These are phyloP conservation scores for Raffaelea deltoideospora DNA, from an alignment of 2,329 filamentous ascomycete genomes.

Conservation along the genomic window DNA sequence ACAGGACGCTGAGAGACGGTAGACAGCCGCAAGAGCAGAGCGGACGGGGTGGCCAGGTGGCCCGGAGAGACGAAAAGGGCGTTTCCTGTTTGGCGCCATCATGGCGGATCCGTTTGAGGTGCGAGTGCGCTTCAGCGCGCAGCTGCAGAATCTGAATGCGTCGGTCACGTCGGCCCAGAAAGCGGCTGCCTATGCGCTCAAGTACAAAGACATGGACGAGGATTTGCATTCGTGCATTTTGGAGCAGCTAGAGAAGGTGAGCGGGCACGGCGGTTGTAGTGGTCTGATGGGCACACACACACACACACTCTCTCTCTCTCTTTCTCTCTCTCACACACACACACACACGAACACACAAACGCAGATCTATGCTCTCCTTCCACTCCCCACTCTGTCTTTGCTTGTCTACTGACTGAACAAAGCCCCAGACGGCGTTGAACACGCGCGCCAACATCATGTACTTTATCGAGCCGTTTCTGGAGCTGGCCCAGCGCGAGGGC, in stretches of 20 bases:
- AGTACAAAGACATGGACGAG: conserved; percentile 88
- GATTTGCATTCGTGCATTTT: conserved; percentile 95
- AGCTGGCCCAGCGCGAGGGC: conserved; percentile 62
- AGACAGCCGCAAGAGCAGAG: too few relatives aligned
- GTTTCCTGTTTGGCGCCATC: too few relatives aligned
- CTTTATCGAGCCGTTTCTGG: conserved; percentile 90
- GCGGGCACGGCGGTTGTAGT: too few relatives aligned
- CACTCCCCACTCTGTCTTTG: not conserved
- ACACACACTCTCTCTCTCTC: not conserved
- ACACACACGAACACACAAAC: not conserved
- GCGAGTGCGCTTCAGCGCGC: conserved; percentile 86
- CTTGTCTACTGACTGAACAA: too few relatives aligned
- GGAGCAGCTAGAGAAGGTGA: conserved; percentile 77
- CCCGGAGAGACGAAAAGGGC: too few relatives aligned
- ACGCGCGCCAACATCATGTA: conserved; percentile 98
- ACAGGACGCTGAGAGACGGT: too few relatives aligned
- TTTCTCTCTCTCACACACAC: too few relatives aligned
- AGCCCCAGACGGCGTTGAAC: conserved; percentile 73
- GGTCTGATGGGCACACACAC: too few relatives aligned
- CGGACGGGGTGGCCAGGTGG: too few relatives aligned
- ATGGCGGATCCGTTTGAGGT: conserved; percentile 89
- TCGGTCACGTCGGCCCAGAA: conserved; percentile 81
- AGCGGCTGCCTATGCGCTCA: conserved; percentile 86
- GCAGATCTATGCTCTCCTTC: not conserved
- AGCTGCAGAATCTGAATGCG: conserved; percentile 82